These are phyloP conservation scores for Chaetomium sp. DNA, from an alignment of 2,329 filamentous ascomycete species.

Conservation along the genomic window DNA sequence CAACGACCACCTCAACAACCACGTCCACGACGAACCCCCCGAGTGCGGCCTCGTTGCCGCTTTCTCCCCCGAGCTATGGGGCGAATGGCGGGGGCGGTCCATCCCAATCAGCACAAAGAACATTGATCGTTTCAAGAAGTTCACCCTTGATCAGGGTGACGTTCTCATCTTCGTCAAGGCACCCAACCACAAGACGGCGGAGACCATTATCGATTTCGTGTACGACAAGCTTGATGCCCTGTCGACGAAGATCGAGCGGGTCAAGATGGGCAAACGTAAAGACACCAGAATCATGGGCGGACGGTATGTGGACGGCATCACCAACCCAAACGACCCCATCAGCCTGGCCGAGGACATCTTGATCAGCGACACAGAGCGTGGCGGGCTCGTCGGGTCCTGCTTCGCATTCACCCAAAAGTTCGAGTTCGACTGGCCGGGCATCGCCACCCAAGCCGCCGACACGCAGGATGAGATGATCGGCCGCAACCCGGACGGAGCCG, in stretches of 20 bases:
- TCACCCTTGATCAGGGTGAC: background rate
- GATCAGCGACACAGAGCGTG: background rate
- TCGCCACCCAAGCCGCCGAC: conserved; percentile 7
- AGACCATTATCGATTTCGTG: background rate
- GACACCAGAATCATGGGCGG: background rate
- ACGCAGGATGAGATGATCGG: conserved; percentile 8
- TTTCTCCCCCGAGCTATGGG: background rate
- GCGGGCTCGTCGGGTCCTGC: background rate
- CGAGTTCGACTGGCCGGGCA: conserved; percentile 1
- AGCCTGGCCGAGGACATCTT: background rate
- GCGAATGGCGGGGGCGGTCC: background rate
- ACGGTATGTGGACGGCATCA: background rate
- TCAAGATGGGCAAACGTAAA: background rate
- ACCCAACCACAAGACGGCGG: background rate
- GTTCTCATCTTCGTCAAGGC: background rate
- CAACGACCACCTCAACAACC: no score
- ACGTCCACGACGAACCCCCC: background rate
- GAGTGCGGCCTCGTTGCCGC: background rate
- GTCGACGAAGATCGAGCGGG: background rate
- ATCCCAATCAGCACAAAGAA: background rate
- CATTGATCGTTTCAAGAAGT: background rate
- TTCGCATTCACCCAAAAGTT: conserved; percentile 7
- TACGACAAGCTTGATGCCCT: background rate
- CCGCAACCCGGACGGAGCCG: conserved; percentile 2
- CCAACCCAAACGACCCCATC: background rate